Evolutionary conservation across 1,284 basidiomycete species (phyloP).

Genomic region (Tylopilus sp.): DNA sequence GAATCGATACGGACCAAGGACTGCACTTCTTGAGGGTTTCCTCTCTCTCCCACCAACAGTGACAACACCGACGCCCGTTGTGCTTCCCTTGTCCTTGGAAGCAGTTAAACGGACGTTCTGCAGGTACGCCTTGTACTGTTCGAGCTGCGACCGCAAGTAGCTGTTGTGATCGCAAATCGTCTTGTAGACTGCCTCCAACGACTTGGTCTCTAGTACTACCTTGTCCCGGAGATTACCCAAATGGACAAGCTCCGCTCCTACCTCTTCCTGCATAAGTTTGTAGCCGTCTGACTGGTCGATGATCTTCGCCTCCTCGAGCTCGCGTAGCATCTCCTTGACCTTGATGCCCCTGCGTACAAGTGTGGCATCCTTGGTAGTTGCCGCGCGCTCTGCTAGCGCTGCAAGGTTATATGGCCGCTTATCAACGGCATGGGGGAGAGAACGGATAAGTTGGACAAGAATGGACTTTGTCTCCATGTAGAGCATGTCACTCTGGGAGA

Average conservation of each 20-base stretch:
- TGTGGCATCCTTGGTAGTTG: slow-evolving; percentile 94
- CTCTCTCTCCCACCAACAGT: slow-evolving; percentile 97
- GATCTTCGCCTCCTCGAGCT: slow-evolving; percentile 89
- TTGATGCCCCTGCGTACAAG: slow-evolving; percentile 97
- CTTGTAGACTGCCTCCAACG: slow-evolving; percentile 95
- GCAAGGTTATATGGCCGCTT: slow-evolving; percentile 87
- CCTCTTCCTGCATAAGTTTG: slow-evolving; percentile 96
- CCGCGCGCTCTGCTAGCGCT: slow-evolving; percentile 91
- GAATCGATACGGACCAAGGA: slow-evolving; percentile 93
- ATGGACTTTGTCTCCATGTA: slow-evolving; percentile 99
- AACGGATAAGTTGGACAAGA: slow-evolving; percentile 96
- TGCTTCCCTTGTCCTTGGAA: slow-evolving; percentile 79
- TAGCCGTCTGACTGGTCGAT: slow-evolving; percentile 84
- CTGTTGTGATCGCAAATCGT: slow-evolving; percentile 99
- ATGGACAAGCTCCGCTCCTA: slow-evolving; percentile 91
- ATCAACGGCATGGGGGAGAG: slow-evolving; percentile 82
- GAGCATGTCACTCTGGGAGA: slow-evolving; percentile 97
- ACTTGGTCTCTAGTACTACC: slow-evolving; percentile 89
- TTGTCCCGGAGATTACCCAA: slow-evolving; percentile 96
- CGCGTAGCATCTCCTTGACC: slow-evolving; percentile 97
- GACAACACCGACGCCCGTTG: slow-evolving; percentile 91
- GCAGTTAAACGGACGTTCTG: slow-evolving; percentile 94
- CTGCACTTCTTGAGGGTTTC: slow-evolving; percentile 82
- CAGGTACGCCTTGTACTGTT: slow-evolving; percentile 99
- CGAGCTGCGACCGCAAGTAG: slow-evolving; percentile 92